Evolutionary conservation across 768 basidiomycete species (phyloP).

Genomic region (Amanita inopinata): DNA sequence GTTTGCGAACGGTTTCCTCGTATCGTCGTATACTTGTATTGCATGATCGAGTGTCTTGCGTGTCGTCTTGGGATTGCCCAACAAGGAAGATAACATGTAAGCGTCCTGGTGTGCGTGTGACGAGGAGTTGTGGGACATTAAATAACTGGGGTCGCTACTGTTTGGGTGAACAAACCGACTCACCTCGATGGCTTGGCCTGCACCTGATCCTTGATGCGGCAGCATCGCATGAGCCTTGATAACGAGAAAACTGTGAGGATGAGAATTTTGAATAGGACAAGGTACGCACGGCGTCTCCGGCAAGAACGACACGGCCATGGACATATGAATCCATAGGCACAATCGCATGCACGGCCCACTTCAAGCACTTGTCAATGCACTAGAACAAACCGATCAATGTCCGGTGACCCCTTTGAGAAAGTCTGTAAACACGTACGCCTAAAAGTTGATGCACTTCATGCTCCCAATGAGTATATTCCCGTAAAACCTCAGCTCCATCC

Average conservation of each 20-base stretch:
- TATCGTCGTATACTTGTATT: conserved; percentile 32
- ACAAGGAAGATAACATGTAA: conserved; percentile 31
- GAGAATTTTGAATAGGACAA: neutral
- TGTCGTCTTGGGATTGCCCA: conserved; percentile 34
- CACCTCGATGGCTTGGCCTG: conserved; percentile 51
- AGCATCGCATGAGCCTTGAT: conserved; percentile 46
- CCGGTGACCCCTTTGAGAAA: neutral
- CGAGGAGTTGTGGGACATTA: conserved; percentile 15
- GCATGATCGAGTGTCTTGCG: conserved; percentile 31
- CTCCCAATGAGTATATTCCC: conserved; percentile 1
- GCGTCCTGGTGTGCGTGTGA: conserved; percentile 31
- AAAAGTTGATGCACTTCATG: conserved; percentile 8
- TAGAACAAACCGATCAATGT: conserved; percentile 3
- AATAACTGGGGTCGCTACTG: conserved; percentile 16
- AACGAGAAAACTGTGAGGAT: conserved; percentile 11
- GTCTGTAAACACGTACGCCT: conserved; percentile 14
- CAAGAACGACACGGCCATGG: conserved; percentile 11
- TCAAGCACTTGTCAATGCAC: conserved; percentile 13
- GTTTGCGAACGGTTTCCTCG: conserved; percentile 40
- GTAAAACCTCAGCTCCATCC: neutral
- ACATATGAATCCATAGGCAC: conserved; percentile 15
- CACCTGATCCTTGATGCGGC: conserved; percentile 49
- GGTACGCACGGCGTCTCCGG: conserved; percentile 18
- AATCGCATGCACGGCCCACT: conserved; percentile 16
- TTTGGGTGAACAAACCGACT: conserved; percentile 20